phyloP scores from a whole-genome alignment of 345 rosid species.

The Acer negundo region DNA sequence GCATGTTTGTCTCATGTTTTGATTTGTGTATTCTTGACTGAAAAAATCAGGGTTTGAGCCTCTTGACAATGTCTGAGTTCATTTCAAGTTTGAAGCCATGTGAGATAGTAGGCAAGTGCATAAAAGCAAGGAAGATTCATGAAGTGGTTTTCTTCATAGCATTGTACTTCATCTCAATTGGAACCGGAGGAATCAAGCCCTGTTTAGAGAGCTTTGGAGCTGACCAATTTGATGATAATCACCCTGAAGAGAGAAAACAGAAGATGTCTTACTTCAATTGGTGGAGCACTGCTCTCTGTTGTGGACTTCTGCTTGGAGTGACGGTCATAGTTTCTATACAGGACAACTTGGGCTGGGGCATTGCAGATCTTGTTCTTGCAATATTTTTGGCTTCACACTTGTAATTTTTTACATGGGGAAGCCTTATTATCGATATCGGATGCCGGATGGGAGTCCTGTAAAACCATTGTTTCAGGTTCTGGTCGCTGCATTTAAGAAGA shows the following conservation, averaged over 20 bases:
- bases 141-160: conserved; percentile 44
- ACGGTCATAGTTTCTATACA: conserved; percentile 40
- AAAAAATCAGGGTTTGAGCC: conserved; percentile 42
- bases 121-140: conserved; percentile 37
- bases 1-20: not conserved
- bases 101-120: conserved; percentile 14
- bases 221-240: conserved; percentile 54
- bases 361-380: conserved; percentile 36
- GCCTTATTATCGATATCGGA: conserved; percentile 32
- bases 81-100: conserved; percentile 40
- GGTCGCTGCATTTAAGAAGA: conserved; percentile 43
- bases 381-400: conserved; percentile 30
- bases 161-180: conserved; percentile 46
- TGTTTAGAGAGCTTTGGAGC: conserved; percentile 57
- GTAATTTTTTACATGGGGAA: conserved; percentile 28
- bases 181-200: conserved; percentile 54
- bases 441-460: conserved; percentile 39
- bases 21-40: not conserved
- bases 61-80: conserved; percentile 42
- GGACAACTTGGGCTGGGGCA: conserved; percentile 40
- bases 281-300: conserved; percentile 45
- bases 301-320: conserved; percentile 46
- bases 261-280: conserved; percentile 60
- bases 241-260: conserved; percentile 41
- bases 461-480: conserved; percentile 41